Conservation (phyloP, 2,329 filamentous ascomycete species). For the Ophidiomyces ophidiicola region DNA sequence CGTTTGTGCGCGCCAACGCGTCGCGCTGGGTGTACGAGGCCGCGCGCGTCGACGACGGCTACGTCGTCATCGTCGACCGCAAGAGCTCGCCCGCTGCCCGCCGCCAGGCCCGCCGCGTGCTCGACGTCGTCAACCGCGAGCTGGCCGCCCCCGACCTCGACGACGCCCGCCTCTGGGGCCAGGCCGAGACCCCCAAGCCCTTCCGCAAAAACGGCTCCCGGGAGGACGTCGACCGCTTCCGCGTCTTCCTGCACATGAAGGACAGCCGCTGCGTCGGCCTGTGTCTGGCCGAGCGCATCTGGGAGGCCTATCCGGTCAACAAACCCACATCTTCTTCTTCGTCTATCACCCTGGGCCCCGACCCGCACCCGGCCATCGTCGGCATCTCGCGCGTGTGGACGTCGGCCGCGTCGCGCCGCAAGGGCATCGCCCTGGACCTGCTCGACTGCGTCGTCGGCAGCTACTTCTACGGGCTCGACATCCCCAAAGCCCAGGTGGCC, state of each 20-base stretch:
- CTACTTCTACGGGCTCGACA: constrained; percentile 45
- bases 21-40: constrained; percentile 42
- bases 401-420: constrained; percentile 42
- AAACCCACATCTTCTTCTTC: too few relatives aligned
- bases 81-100: constrained; percentile 42
- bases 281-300: constrained; percentile 50
- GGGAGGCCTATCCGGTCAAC: constrained; percentile 43
- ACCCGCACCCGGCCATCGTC: constrained; percentile 40
- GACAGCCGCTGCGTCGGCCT: constrained; percentile 51
- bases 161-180: constrained; percentile 47
- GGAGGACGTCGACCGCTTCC: constrained; percentile 41
- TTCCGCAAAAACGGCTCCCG: constrained; percentile 21
- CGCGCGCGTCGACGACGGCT: constrained; percentile 38
- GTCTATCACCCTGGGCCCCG: constrained; percentile 36
- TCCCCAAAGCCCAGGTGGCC: constrained; percentile 45
- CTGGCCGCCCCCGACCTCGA: constrained; percentile 48
- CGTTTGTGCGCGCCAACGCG: constrained; percentile 42
- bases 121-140: constrained; percentile 52
- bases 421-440: constrained; percentile 46
- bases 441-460: constrained; percentile 44
- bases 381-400: constrained; percentile 57
- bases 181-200: constrained; percentile 31
- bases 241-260: constrained; percentile 50
- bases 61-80: constrained; percentile 47
- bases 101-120: constrained; percentile 42